Base-by-base conservation (phyloP, 139 green algal species). In the Chlorella sp. region DNA sequence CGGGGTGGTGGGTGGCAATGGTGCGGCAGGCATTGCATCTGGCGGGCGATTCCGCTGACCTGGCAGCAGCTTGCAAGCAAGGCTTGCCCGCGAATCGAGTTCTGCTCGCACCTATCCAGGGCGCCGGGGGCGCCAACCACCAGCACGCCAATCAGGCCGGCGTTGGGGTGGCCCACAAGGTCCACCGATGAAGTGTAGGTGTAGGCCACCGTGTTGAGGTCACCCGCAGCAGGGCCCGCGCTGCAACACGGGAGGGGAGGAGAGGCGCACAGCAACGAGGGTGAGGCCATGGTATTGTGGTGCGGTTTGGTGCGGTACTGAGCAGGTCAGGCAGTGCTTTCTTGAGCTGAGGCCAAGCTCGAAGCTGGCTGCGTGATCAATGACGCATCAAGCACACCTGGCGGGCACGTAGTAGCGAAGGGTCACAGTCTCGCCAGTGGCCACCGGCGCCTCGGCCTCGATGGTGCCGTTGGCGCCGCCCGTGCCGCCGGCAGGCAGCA, bases 111-210 rank as follows among this genome's bases (percentile, higher is more conserved):
- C 76, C 38, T 47, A 12, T 44, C 30, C 23, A 89, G 65, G 5
- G 78, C 36, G 72, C 88, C 80, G 7, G 55, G 57, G 6, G 41
- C 39, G 39, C 76, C 89, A 1, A 94, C 57, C 23, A 89, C 63
- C 51, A 91, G 25, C 23, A 85, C 73, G 26, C 91, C 91, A 2
- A 94, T 74, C 12, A 94, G 83, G 38, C 91, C 91, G 13, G 87
- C 86, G 38, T 91, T 87, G 82, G 85, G 85, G 47, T 94, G 89
- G 56, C 70, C 80, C 34, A 87, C 82, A 21, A 87, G 79, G 73
- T 92, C 86, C 0, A 92, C 88, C 32, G 80, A 88, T 30, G 86
- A 91, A 39, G 85, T 78, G 73, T 94, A 94, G 44, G 82, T 63
- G 64, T 92, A 93, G 36, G 81, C 85, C 21, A 94, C 76, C 9